Percentiles rank a stretch among this genome's conserved stretches.
phyloP scores from a whole-genome alignment of 495 filamentous ascomycete species.

The Trichoderma erinaceum region DNA sequence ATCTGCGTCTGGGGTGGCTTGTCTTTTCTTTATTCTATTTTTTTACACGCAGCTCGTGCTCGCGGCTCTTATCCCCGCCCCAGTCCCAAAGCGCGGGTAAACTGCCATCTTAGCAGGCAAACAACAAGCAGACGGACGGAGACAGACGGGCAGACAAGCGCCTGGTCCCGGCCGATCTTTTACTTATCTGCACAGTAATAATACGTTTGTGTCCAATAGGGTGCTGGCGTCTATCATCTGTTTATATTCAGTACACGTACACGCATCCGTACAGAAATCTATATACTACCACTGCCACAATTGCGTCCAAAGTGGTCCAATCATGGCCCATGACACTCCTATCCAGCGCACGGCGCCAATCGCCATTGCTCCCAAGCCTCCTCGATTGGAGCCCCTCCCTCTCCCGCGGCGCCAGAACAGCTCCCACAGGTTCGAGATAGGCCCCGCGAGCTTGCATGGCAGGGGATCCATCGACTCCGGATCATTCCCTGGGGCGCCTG shows the following conservation, averaged over 20 bases:
- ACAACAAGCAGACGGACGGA: too few species aligned
- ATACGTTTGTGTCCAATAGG: not conserved
- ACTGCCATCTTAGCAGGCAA: too few species aligned
- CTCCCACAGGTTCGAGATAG: constrained; percentile 31
- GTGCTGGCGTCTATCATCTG: not conserved
- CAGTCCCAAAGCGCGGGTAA: too few species aligned
- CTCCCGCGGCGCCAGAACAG: constrained; percentile 36
- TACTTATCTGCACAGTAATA: not conserved
- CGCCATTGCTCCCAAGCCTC: constrained; percentile 50
- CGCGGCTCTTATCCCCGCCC: not conserved
- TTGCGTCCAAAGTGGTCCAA: constrained; percentile 25
- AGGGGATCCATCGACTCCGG: constrained; percentile 24
- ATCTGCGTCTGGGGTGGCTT: not conserved
- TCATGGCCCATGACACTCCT: constrained; percentile 44
- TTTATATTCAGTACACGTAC: constrained; percentile 15
- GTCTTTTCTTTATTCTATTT: not conserved
- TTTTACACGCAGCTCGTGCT: not conserved
- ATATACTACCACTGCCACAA: constrained; percentile 7
- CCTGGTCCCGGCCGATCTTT: too few species aligned
- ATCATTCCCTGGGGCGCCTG: not conserved
- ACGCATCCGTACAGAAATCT: constrained; percentile 21
- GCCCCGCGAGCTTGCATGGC: constrained; percentile 14
- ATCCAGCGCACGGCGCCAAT: constrained; percentile 51
- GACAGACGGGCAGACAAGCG: too few species aligned
- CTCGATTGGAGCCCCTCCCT: constrained; percentile 37